These are phyloP conservation scores for Vigna reflexopilosa DNA, from an alignment of 306 rosid genomes.

Conservation along the genomic window DNA sequence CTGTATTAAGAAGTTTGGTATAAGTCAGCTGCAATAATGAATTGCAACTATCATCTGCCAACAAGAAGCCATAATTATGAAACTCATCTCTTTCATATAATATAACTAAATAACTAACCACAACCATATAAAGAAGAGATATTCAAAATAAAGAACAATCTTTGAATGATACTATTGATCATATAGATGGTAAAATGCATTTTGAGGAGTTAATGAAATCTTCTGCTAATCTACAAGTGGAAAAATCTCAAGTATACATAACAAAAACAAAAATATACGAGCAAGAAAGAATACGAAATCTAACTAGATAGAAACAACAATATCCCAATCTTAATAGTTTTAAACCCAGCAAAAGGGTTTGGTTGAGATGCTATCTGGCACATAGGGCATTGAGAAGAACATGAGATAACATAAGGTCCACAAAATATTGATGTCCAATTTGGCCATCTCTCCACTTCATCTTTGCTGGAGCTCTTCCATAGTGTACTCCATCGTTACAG, in stretches of 20 bases:
- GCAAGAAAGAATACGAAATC: constrained; percentile 55
- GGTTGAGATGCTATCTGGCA: constrained; percentile 42
- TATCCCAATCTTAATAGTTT: constrained; percentile 25
- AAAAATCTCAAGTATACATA: constrained; percentile 41
- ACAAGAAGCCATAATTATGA: not conserved
- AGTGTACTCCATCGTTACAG: constrained; percentile 96
- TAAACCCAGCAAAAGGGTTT: constrained; percentile 27
- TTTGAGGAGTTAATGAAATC: constrained; percentile 22
- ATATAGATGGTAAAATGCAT: constrained; percentile 26
- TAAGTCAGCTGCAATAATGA: not conserved
- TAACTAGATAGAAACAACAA: constrained; percentile 21
- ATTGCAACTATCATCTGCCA: not conserved
- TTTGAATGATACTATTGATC: constrained; percentile 21
- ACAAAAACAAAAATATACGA: constrained; percentile 43
- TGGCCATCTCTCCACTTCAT: constrained; percentile 89
- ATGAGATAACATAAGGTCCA: constrained; percentile 92
- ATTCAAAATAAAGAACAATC: constrained; percentile 33
- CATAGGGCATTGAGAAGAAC: constrained; percentile 82
- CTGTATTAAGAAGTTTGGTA: not conserved
- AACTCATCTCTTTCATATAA: too few species aligned
- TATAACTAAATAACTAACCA: not conserved
- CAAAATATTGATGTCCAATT: constrained; percentile 94
- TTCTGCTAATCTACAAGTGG: constrained; percentile 52
- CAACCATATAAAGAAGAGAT: not conserved
- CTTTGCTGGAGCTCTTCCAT: constrained; percentile 85